Base-by-base conservation (phyloP, 2,329 filamentous ascomycete species). In the Tolypocladium sp. region DNA sequence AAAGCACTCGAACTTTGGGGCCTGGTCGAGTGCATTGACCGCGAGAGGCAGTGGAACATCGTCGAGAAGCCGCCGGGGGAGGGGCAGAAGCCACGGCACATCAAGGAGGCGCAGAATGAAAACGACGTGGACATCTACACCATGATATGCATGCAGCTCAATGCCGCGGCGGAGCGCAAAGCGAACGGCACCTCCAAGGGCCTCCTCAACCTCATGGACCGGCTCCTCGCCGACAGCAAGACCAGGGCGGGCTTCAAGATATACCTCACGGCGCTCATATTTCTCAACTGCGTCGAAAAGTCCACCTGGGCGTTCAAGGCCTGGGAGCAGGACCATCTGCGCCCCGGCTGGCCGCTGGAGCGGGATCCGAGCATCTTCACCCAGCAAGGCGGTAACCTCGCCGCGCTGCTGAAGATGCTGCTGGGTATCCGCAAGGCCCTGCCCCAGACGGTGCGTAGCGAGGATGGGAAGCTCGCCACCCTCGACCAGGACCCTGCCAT, bases 241-340 rank as follows among this genome's bases (percentile, higher is more conserved):
- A 79, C 77, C 59, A 82, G 80, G 64, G 77, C 84, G 57, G 81
- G 80, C 38, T 86, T 85, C 65, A 79, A 79, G 63, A 82, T 85
- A 71, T 87, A 85, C 65, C 78, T 87, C 27, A 80, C 84, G 3
- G 79, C 82, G 3, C 70, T 88, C 58, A 81, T 88, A 58, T 81
- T 87, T 62, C 78, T 88, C 55, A 86, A 86, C 66, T 86, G 83
- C 63, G 77, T 87, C 17, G 85, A 88, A 67, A 88, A 87, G 72
- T 84, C 83, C 0, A 87, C 84, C 0, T 88, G 85, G 85, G 81
- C 83, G 1, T 87, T 87, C 73, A 86, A 86, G 62, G 84, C 82
- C 2, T 88, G 84, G 84, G 84, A 87, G 64, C 82, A 87, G 67
- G 79, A 83, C 58, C 80, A 82, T 56, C 77, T 86, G 33, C 78